These are phyloP conservation scores for Gossypium gossypioides DNA, from an alignment of 441 rosid species.

Conservation along the genomic window DNA sequence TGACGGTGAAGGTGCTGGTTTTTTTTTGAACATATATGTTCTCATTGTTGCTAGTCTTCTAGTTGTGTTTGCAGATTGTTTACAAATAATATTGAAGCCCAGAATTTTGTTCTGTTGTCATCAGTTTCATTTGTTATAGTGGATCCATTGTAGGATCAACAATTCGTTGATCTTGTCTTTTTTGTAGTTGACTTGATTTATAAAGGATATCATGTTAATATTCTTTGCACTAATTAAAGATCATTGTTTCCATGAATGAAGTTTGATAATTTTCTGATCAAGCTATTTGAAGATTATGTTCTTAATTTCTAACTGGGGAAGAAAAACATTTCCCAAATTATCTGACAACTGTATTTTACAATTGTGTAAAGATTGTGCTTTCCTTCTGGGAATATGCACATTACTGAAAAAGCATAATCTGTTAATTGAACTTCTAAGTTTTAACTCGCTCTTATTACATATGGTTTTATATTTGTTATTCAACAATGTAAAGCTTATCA, in stretches of 20 bases:
- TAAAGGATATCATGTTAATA: not conserved
- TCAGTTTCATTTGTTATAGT: not conserved
- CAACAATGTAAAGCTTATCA: slow-evolving; percentile 65
- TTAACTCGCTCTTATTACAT: not conserved
- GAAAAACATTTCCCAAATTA: not conserved
- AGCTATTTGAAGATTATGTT: not conserved
- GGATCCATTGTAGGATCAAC: not conserved
- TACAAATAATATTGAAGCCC: not conserved
- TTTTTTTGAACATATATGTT: not conserved
- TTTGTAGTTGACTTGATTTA: not conserved
- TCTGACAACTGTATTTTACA: not conserved
- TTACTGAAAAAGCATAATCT: not conserved
- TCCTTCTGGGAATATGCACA: not conserved
- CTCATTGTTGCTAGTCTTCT: not conserved
- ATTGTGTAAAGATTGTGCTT: not conserved
- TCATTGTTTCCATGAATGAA: not conserved
- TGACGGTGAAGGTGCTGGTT: not conserved
- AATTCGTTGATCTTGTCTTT: not conserved
- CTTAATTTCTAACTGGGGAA: not conserved
- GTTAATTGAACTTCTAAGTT: not conserved
- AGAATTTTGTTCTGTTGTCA: not conserved
- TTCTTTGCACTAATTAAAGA: not conserved
- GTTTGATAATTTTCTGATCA: not conserved
- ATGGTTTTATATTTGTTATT: slow-evolving; percentile 17
- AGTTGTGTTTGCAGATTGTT: not conserved